phyloP scores from a whole-genome alignment of 2,329 filamentous ascomycete genomes.

The Didymella arachidicola region DNA sequence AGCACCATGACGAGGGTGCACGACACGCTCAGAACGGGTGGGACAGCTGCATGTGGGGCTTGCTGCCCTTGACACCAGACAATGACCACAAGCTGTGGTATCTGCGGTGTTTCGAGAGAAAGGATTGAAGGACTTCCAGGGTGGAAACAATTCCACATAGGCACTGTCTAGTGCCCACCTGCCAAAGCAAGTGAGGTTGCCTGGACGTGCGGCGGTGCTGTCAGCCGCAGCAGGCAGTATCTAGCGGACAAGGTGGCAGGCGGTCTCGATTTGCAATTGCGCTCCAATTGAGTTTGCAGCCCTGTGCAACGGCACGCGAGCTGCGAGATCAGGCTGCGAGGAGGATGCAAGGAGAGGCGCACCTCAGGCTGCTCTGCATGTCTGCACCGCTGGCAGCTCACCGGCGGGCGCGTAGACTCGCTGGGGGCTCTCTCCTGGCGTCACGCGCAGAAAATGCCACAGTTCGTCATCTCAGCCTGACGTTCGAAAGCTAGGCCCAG shows the following conservation, averaged over 20 bases:
- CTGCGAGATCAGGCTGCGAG: slow-evolving; percentile 22
- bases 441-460: slow-evolving; percentile 30
- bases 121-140: background rate
- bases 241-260: slow-evolving; percentile 7
- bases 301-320: slow-evolving; percentile 35
- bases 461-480: slow-evolving; percentile 21
- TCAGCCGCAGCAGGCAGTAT: slow-evolving; percentile 18
- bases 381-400: background rate
- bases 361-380: slow-evolving; percentile 7
- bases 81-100: slow-evolving; percentile 10
- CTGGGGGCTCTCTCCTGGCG: background rate
- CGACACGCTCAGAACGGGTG: slow-evolving; percentile 20
- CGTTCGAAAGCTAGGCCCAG: slow-evolving; percentile 15
- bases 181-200: background rate
- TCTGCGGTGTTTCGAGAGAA: background rate
- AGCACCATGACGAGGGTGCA: slow-evolving; percentile 10
- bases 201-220: slow-evolving; percentile 15
- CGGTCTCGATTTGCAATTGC: slow-evolving; percentile 11
- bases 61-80: slow-evolving; percentile 5
- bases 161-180: background rate
- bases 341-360: background rate
- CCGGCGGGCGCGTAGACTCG: slow-evolving; percentile 3
- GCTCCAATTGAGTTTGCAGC: slow-evolving; percentile 10
- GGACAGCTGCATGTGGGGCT: slow-evolving; percentile 18
- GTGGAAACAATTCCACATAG: background rate